Evolutionary conservation across 2,329 filamentous ascomycete species (phyloP), one percentile per base, ranked within the genome.

Genomic region (Colletotrichum kahawae): DNA sequence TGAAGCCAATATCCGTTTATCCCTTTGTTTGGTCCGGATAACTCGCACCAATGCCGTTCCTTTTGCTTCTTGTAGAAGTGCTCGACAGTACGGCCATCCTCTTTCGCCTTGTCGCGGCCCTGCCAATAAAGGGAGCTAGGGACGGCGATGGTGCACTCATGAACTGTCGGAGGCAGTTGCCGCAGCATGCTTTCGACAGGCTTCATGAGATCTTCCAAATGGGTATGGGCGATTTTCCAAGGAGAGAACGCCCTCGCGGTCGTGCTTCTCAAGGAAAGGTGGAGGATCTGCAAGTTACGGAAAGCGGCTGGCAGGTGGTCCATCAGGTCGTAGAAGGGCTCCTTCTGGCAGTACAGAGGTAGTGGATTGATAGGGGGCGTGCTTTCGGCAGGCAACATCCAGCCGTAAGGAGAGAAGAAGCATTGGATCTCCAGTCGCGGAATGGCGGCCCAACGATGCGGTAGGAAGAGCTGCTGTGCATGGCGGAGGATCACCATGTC

Each of bases 1-100:
- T 76, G 78, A 8, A 82, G 67, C 79, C 80, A 82, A 34, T 82
- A 81, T 6, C 80, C 80, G 1, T 56, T 63, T 14, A 76, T 68
- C 5, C 75, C 71, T 34, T 62, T 14, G n/a, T 33, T 12, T 10
- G 71, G 71, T 24, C 56, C 72, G 1, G 60, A 24, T 27, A 81
- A 33, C 14, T 70, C 70, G 21, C 79, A 70, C 79, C 79, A 81
- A 62, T 78, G 74, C 27, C 80, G 64, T 36, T 82, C 80, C 10
- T 67, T 38, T 13, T 76, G 71, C 6, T 71, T 70, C 3, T 71
- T 67, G 34, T 63, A 31, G 10, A 70, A 76, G 33, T 79, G 77
- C 38, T 79, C 77, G 29, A 79, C 77, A 5, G 10, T n/a, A 7
- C 16, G 65, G 1, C 76, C 74, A 5, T 67, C 59, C 5, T 27